Evolutionary conservation across 2,329 filamentous ascomycete genomes (phyloP), one percentile per base, ranked within the genome.

Genomic region (Phialophora tarda): DNA sequence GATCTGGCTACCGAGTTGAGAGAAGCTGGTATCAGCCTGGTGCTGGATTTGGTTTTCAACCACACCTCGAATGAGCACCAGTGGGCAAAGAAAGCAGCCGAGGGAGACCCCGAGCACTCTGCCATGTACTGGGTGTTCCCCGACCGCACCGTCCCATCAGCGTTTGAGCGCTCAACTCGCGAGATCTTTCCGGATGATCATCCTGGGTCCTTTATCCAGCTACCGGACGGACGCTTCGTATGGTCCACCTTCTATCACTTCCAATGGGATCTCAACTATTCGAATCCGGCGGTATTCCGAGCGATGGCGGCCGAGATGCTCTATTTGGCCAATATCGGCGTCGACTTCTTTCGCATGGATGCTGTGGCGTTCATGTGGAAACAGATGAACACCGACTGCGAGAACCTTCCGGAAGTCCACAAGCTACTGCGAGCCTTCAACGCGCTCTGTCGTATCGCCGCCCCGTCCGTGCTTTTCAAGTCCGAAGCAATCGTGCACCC

Each of bases 321-420:
- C 32, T 72, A 69, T 23, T 56, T 72, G 21, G 70, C 70, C 59
- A 72, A 72, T 24, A 44, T 72, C n/a, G 70, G 70, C 3, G 63
- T 72, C 26, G 69, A 71, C 56, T 68, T 72, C 53, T 72, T 72
- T 56, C 69, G 70, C 12, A 72, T 72, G 70, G 70, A 72, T 47
- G 70, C 70, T 24, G 70, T 72, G 4, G 70, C 70, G 4, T 72
- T 72, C 34, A 72, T 72, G 70, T 72, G 70, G 70, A 72, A 72
- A 51, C 70, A 70, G 26, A 72, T 72, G 69, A 72, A 72, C 59
- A 72, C 70, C 5, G 69, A 69, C 58, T 72, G 70, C 44, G 70
- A 72, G 56, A 72, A 72, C 47, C 59, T 72, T 12, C 70, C 70
- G 14, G 70, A 72, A 60, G 70, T 72, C 1, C 70, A 72, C 63